A percentile compares a stretch with the other conserved stretches of the same genome.
phyloP scores from a whole-genome alignment of 225 moss, liverwort and hornwort genomes.

The Takakia lepidozioides region DNA sequence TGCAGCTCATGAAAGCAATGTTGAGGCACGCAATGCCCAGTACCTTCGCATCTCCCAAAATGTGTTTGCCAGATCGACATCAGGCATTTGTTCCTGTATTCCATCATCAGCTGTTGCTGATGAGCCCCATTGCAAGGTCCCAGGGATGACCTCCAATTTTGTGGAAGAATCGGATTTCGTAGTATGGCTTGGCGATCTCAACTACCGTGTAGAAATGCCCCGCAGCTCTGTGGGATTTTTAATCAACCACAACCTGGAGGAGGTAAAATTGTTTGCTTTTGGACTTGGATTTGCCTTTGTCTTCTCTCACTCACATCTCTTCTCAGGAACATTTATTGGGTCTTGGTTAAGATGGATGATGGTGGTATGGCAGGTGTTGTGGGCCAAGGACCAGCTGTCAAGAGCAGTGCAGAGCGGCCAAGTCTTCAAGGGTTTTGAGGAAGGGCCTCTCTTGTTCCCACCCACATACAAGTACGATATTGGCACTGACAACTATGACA shows the following conservation, averaged over 20 bases:
- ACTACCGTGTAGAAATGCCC: constrained; percentile 72
- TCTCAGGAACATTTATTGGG: no score
- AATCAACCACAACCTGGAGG: constrained; percentile 61
- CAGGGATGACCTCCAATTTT: constrained; percentile 20
- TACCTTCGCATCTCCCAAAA: constrained; percentile 44
- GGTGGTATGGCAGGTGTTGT: constrained; percentile 27
- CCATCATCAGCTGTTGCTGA: constrained; percentile 14
- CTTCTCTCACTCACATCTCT: neutral
- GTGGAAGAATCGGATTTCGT: constrained; percentile 62
- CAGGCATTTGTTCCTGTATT: constrained; percentile 14
- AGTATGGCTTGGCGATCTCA: constrained; percentile 80
- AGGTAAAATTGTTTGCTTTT: constrained; percentile 21
- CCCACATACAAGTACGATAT: constrained; percentile 70
- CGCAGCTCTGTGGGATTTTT: constrained; percentile 51
- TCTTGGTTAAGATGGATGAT: no score
- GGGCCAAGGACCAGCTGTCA: constrained; percentile 66
- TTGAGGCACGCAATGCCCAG: constrained; percentile 43
- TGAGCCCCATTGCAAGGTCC: constrained; percentile 17
- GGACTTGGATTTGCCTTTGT: neutral
- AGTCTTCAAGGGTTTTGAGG: constrained; percentile 51
- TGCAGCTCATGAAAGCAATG: constrained; percentile 65
- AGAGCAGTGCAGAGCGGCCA: constrained; percentile 43
- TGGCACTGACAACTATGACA: constrained; percentile 62
- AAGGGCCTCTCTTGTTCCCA: constrained; percentile 57
- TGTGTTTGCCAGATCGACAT: constrained; percentile 12